A percentile compares a stretch with the other conserved stretches of the same genome.
Conservation (phyloP, 2,329 filamentous ascomycete genomes). For the Parastagonospora avenae region DNA sequence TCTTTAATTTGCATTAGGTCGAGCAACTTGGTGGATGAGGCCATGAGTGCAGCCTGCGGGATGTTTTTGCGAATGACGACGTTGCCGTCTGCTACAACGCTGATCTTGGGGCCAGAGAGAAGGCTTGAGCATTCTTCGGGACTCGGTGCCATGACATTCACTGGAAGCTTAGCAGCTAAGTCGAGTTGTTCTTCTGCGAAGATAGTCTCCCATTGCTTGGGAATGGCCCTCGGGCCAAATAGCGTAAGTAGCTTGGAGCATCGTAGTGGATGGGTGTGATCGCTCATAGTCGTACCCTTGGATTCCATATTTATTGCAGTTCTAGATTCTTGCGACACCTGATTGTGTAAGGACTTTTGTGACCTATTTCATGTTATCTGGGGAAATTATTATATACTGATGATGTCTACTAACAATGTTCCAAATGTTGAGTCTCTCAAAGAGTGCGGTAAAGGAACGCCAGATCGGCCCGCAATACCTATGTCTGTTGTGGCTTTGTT, state of each 20-base stretch:
- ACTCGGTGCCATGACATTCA: neutral
- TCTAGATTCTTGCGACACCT: too few species aligned
- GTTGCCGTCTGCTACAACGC: constrained; percentile 1
- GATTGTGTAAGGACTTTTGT: too few species aligned
- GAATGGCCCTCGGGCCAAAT: neutral
- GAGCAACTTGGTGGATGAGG: constrained; percentile 1
- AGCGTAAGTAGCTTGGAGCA: neutral
- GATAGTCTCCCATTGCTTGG: neutral
- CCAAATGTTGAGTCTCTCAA: too few species aligned
- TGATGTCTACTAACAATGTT: too few species aligned
- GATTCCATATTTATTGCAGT: too few species aligned
- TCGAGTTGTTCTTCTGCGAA: neutral
- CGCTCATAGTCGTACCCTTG: too few species aligned
- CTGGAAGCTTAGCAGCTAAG: neutral
- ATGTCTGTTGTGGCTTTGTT: too few species aligned
- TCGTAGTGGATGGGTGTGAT: too few species aligned
- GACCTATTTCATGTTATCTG: too few species aligned
- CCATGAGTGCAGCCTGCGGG: constrained; percentile 1
- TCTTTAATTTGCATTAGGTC: constrained; percentile 2
- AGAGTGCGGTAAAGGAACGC: too few species aligned
- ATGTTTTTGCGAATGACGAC: neutral
- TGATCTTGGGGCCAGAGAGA: neutral
- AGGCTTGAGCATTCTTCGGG: neutral
- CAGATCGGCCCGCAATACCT: too few species aligned
- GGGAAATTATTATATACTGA: too few species aligned